phyloP scores from a whole-genome alignment of 2,329 filamentous ascomycete genomes.

The Byssoonygena ceratinophila region DNA sequence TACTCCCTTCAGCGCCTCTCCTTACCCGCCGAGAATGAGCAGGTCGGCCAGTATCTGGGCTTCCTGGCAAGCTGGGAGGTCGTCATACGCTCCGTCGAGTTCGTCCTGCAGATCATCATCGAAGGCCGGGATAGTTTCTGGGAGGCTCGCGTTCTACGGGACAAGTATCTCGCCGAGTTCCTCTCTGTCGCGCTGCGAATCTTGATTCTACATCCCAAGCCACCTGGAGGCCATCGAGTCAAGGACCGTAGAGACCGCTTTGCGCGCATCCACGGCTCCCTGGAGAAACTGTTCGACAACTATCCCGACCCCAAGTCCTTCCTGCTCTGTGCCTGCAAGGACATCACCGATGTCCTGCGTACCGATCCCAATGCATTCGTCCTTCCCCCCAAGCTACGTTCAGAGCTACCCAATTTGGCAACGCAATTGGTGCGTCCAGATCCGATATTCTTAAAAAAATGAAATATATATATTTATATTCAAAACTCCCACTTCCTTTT shows the following conservation, averaged over 20 bases:
- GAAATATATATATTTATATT: too few species aligned
- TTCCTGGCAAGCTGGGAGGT: constrained; percentile 36
- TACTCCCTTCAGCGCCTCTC: constrained; percentile 35
- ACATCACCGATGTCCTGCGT: constrained; percentile 29
- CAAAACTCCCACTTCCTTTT: too few species aligned
- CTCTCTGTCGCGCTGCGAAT: constrained; percentile 32
- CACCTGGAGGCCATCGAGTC: constrained; percentile 24
- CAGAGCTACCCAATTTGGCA: constrained; percentile 31
- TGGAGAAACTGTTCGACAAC: constrained; percentile 34
- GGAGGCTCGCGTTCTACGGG: constrained; percentile 25
- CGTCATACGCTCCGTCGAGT: constrained; percentile 31
- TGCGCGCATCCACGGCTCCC: constrained; percentile 29
- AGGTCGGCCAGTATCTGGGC: constrained; percentile 31
- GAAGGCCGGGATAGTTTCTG: constrained; percentile 32
- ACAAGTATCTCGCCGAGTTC: constrained; percentile 33
- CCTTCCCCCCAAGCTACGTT: constrained; percentile 27
- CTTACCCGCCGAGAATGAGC: constrained; percentile 29
- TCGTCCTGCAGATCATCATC: constrained; percentile 30
- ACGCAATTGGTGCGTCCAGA: constrained; percentile 28
- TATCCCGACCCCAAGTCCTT: constrained; percentile 34
- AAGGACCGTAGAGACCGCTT: constrained; percentile 34
- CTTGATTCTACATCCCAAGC: constrained; percentile 32
- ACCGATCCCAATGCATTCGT: constrained; percentile 28
- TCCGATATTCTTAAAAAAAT: neutral
- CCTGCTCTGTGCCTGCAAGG: constrained; percentile 31